Evolutionary conservation across 768 basidiomycete species (phyloP).

Genomic region (Lactarius deliciosus): DNA sequence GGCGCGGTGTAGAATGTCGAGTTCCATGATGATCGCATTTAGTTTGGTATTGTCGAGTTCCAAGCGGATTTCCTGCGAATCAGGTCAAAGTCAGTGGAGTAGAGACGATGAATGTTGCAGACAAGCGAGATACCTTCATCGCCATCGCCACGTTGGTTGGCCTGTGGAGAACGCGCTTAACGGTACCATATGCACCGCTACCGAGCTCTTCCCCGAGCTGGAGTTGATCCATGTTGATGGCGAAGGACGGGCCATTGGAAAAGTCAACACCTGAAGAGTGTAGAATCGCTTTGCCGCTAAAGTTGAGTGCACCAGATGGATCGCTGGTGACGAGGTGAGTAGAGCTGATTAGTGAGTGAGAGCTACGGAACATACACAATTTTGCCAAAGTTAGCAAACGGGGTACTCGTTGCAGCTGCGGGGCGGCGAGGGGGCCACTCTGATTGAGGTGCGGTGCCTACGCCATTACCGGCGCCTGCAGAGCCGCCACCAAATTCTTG

Average conservation of each 20-base stretch:
- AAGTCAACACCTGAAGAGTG: slow-evolving; percentile 90
- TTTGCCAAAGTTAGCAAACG: slow-evolving; percentile 90
- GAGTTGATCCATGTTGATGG: slow-evolving; percentile 94
- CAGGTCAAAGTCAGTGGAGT: not conserved
- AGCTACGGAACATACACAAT: slow-evolving; percentile 70
- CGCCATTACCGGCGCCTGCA: slow-evolving; percentile 66
- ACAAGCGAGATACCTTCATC: slow-evolving; percentile 73
- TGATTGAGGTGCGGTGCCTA: slow-evolving; percentile 56
- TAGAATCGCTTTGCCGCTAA: slow-evolving; percentile 88
- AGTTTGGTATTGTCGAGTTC: slow-evolving; percentile 93
- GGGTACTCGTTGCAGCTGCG: slow-evolving; percentile 53
- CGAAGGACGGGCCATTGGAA: slow-evolving; percentile 83
- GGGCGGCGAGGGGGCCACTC: slow-evolving; percentile 33
- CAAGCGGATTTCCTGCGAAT: slow-evolving; percentile 86
- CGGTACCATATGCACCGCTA: slow-evolving; percentile 95
- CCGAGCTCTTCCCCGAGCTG: slow-evolving; percentile 91
- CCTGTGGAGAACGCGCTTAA: slow-evolving; percentile 91
- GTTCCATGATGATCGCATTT: slow-evolving; percentile 97
- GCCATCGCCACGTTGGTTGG: slow-evolving; percentile 97
- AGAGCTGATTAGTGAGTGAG: not conserved
- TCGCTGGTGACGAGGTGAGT: slow-evolving; percentile 53
- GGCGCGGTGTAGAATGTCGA: slow-evolving; percentile 95
- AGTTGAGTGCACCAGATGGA: slow-evolving; percentile 94
- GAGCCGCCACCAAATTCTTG: slow-evolving; percentile 51
- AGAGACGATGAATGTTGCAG: not conserved